These are phyloP conservation scores for Fusarium burgessii DNA, from an alignment of 2,329 filamentous ascomycete species.

Conservation along the genomic window DNA sequence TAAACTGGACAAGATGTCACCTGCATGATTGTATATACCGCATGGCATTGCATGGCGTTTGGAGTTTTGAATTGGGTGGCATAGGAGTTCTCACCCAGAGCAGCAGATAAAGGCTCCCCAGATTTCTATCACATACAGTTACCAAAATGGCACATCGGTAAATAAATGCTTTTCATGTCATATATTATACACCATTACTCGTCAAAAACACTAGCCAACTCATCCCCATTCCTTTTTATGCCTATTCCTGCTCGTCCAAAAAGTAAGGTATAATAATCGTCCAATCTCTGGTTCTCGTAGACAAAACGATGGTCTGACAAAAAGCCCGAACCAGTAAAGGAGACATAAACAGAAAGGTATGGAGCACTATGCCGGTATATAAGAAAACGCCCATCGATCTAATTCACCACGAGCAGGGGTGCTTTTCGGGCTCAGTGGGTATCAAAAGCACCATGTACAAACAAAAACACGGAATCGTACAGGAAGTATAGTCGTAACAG, in stretches of 20 bases:
- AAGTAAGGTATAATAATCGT: conserved; percentile 14
- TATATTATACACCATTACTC: conserved; percentile 30
- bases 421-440: conserved; percentile 44
- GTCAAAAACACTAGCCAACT: conserved; percentile 18
- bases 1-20: background rate
- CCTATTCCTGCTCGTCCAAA: background rate
- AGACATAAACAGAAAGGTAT: conserved; percentile 11
- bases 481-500: conserved; percentile 39
- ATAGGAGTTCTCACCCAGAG: conserved; percentile 1
- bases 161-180: conserved; percentile 33
- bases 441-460: conserved; percentile 44
- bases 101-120: conserved; percentile 14
- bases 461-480: conserved; percentile 34
- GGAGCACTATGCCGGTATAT: conserved; percentile 1
- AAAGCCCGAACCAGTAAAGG: background rate
- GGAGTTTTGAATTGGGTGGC: conserved; percentile 28
- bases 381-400: conserved; percentile 34
- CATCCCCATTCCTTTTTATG: conserved; percentile 4
- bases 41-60: conserved; percentile 54
- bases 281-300: conserved; percentile 29
- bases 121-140: background rate
- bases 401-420: conserved; percentile 39
- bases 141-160: conserved; percentile 1
- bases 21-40: conserved; percentile 14
- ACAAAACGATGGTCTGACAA: conserved; percentile 16